Base-by-base conservation (phyloP, 106 monocot genomes). In the Platanthera zijinensis region DNA sequence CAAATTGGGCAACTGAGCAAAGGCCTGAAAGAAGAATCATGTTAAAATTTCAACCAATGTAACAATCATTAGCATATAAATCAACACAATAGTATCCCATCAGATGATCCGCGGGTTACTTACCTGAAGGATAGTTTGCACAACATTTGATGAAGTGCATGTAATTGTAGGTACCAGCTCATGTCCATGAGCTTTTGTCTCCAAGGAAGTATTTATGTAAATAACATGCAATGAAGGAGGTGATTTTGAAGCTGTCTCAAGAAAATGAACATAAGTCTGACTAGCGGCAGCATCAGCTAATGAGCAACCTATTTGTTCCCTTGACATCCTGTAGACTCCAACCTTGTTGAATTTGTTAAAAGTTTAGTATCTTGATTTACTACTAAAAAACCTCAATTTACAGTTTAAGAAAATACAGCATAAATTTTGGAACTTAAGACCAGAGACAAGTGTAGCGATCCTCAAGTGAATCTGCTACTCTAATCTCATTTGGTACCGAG, bases 81-180 rank as follows among this genome's bases (percentile, higher is more conserved):
- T 13, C 12, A 51, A 50, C 47, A 46, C 8, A 45, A 49, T 17
- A 52, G 8, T 45, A 12, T 71, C n/a, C 7, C 0, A 72, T 50
- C 17, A 30, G 52, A 52, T 53, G 25, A 17, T 47, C 74, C 10
- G 25, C 17, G 12, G 17, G 69, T 75, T 30, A 80, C 75, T 10
- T 81, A 94, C 94, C 94, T 99, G 99, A 70, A 99, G 88, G 81
- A 94, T 92, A 22, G 99, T 99, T 67, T 80, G 94, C 69, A 99
- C 92, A 82, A 99, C 99, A 83, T 99, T 99, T 52, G 99, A 99
- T 69, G 99, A 99, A 71, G 99, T 99, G 69, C 99, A 99, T 15
- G 99, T 99, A 50, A 99, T 92, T 9, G 99, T 99, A 6, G 99
- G 99, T 61, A 99, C 90, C 75, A 99, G 85, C 84, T 99, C 99